These are phyloP conservation scores for Pichia norvegensis DNA, from an alignment of 1,139 yeast species.

Conservation along the genomic window DNA sequence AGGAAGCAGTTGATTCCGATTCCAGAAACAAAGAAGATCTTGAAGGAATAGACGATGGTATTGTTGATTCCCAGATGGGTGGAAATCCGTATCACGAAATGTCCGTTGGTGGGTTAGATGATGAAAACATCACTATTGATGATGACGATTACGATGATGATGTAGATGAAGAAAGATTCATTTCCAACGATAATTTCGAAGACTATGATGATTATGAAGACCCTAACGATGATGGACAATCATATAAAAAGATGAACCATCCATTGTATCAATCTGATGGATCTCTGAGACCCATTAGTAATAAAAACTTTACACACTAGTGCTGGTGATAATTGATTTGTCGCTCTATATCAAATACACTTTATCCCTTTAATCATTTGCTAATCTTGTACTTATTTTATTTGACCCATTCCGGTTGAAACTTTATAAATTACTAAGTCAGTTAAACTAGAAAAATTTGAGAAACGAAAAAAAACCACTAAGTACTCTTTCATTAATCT, in stretches of 20 bases:
- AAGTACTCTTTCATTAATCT: no score
- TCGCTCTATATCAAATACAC: conserved; percentile 14
- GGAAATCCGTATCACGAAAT: conserved; percentile 29
- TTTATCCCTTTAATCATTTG: conserved; percentile 1
- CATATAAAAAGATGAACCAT: conserved; percentile 54
- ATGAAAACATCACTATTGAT: conserved; percentile 14
- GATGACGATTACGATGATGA: conserved; percentile 54
- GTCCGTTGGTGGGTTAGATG: conserved; percentile 23
- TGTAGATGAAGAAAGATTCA: conserved; percentile 29
- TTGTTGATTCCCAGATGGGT: conserved; percentile 22
- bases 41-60: conserved; percentile 9
- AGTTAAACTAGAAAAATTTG: no score
- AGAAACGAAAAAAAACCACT: no score
- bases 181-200: conserved; percentile 21
- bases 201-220: conserved; percentile 63
- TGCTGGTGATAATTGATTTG: no score
- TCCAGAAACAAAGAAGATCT: not conserved
- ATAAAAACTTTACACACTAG: conserved; percentile 13
- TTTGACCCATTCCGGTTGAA: no score
- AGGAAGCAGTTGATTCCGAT: conserved; percentile 6
- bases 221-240: conserved; percentile 76
- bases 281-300: conserved; percentile 21
- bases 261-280: conserved; percentile 43
- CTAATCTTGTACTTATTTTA: not conserved
- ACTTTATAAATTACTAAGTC: no score